Evolutionary conservation across 1,284 basidiomycete species (phyloP).

Genomic region (Psilocybe mexicana): DNA sequence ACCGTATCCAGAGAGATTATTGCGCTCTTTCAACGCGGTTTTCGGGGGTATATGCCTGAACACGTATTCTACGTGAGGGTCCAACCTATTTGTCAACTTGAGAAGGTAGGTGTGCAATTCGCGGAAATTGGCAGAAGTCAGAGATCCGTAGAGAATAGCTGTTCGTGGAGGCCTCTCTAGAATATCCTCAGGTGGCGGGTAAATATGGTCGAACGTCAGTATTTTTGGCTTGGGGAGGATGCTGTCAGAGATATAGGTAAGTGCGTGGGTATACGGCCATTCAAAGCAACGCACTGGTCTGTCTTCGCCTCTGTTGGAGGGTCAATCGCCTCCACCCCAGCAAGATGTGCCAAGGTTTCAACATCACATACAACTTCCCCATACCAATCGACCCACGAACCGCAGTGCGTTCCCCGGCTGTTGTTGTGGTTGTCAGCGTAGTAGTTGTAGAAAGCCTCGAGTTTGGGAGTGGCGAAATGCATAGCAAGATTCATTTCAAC

Average conservation of each 20-base stretch:
- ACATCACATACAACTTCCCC: constrained; percentile 75
- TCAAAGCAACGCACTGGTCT: constrained; percentile 21
- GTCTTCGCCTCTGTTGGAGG: constrained; percentile 30
- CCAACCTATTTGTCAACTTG: constrained; percentile 43
- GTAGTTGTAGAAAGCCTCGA: constrained; percentile 73
- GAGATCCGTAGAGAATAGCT: constrained; percentile 75
- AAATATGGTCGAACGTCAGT: constrained; percentile 73
- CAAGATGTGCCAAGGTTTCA: constrained; percentile 59
- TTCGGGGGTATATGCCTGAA: constrained; percentile 65
- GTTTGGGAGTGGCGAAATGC: constrained; percentile 67
- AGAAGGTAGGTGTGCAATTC: constrained; percentile 68
- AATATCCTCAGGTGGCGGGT: constrained; percentile 44
- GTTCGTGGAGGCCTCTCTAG: constrained; percentile 49
- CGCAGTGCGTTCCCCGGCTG: constrained; percentile 49
- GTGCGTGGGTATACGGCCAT: neutral
- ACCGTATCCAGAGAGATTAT: constrained; percentile 83
- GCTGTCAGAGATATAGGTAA: constrained; percentile 14
- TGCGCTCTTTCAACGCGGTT: constrained; percentile 28
- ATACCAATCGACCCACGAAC: constrained; percentile 89
- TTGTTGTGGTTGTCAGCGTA: constrained; percentile 49
- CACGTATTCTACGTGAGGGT: constrained; percentile 67
- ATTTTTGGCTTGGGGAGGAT: constrained; percentile 42
- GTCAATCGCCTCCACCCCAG: constrained; percentile 57
- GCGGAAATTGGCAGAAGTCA: constrained; percentile 60
- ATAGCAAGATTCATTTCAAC: constrained; percentile 67